Conservation (phyloP, 2,329 filamentous ascomycete species). For the Elsinoe australis region DNA sequence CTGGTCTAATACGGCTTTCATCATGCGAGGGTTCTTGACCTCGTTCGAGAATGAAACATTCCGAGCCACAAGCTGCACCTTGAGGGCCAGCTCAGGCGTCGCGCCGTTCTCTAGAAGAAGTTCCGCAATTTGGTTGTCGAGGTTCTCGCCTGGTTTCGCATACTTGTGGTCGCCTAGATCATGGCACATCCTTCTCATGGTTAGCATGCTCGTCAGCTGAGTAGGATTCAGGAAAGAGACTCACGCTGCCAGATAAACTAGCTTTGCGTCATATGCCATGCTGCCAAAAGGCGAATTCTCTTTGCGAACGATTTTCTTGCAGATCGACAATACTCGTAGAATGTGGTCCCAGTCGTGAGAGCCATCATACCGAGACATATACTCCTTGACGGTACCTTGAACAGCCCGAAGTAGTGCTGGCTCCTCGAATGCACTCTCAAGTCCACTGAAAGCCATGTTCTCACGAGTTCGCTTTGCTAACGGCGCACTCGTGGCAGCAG, state of each 20-base stretch:
- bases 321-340: slow-evolving; percentile 66
- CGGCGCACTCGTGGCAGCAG: neutral
- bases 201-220: neutral
- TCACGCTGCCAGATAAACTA: slow-evolving; percentile 58
- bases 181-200: slow-evolving; percentile 40
- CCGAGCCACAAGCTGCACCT: slow-evolving; percentile 63
- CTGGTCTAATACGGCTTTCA: slow-evolving; percentile 52
- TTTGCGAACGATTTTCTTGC: slow-evolving; percentile 53
- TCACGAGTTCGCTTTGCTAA: slow-evolving; percentile 16
- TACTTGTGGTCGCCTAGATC: slow-evolving; percentile 88
- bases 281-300: slow-evolving; percentile 36
- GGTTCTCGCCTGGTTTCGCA: slow-evolving; percentile 41
- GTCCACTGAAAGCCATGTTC: slow-evolving; percentile 17
- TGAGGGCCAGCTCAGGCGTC: slow-evolving; percentile 49
- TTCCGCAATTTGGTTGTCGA: slow-evolving; percentile 50
- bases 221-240: neutral
- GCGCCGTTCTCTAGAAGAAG: slow-evolving; percentile 53
- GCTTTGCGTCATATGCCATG: slow-evolving; percentile 42
- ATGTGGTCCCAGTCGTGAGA: slow-evolving; percentile 88
- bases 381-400: slow-evolving; percentile 57
- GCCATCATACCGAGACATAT: slow-evolving; percentile 72
- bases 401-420: slow-evolving; percentile 27
- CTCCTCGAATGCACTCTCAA: slow-evolving; percentile 19
- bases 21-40: slow-evolving; percentile 52
- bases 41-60: slow-evolving; percentile 75